phyloP scores from a whole-genome alignment of 495 filamentous ascomycete species.

The Tuber melanosporum region DNA sequence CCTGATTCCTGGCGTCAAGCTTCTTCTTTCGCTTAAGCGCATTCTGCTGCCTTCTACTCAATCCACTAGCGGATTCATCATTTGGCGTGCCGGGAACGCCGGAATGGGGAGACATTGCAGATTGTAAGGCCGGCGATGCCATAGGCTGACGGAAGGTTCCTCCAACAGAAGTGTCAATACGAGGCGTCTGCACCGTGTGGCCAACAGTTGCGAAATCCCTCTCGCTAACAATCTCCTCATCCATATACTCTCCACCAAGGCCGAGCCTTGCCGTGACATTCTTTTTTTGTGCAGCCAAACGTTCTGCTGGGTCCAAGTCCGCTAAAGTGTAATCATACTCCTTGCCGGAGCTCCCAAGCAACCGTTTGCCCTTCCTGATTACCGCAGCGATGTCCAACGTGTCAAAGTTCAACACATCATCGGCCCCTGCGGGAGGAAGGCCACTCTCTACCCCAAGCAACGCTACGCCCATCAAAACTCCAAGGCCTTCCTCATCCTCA shows the following conservation, averaged over 20 bases:
- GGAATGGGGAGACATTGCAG: constrained; percentile 51
- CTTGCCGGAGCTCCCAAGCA: constrained; percentile 74
- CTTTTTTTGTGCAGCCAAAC: constrained; percentile 81
- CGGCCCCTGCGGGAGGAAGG: constrained; percentile 42
- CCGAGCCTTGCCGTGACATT: constrained; percentile 76
- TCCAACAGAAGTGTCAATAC: constrained; percentile 43
- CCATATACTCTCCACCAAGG: constrained; percentile 74
- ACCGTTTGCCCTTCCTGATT: constrained; percentile 68
- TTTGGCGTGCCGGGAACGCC: constrained; percentile 45
- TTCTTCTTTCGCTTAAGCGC: constrained; percentile 88
- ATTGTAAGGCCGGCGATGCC: constrained; percentile 43
- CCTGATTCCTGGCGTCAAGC: constrained; percentile 69
- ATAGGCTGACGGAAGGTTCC: constrained; percentile 36
- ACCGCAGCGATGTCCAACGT: constrained; percentile 71
- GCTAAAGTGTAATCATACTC: constrained; percentile 79
- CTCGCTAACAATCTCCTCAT: constrained; percentile 69
- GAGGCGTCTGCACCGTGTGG: constrained; percentile 32
- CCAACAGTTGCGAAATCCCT: constrained; percentile 52
- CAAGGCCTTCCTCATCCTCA: constrained; percentile 38
- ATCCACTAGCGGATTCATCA: constrained; percentile 56
- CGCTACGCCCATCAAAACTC: background rate
- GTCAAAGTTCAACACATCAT: constrained; percentile 63
- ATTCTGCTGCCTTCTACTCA: constrained; percentile 89
- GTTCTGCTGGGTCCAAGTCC: constrained; percentile 67
- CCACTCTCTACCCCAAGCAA: constrained; percentile 42